Percentiles rank a stretch among this genome's conserved stretches.
phyloP scores from a whole-genome alignment of 495 filamentous ascomycete genomes.

The Xylaria intraflava region DNA sequence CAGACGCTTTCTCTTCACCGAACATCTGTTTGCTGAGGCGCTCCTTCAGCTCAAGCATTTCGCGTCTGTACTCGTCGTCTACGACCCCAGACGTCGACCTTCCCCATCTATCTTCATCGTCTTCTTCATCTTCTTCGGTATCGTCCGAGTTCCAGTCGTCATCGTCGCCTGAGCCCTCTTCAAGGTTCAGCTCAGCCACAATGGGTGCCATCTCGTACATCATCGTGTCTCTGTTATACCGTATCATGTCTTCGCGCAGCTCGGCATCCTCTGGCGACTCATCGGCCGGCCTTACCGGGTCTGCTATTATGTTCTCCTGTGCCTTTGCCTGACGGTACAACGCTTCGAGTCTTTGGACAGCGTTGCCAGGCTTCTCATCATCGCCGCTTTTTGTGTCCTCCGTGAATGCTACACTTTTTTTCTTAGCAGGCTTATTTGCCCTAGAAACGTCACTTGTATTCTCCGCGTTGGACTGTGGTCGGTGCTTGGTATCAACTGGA shows the following conservation, averaged over 20 bases:
- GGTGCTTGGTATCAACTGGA: neutral
- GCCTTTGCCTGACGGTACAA: conserved; percentile 43
- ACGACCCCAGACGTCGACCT: conserved; percentile 51
- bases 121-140: conserved; percentile 41
- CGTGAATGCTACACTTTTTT: conserved; percentile 44
- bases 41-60: conserved; percentile 79
- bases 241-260: conserved; percentile 86
- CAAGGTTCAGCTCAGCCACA: conserved; percentile 86
- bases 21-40: conserved; percentile 43
- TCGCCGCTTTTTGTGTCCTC: conserved; percentile 49
- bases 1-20: conserved; percentile 9
- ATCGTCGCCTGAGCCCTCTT: conserved; percentile 58
- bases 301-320: conserved; percentile 35
- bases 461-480: neutral
- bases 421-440: conserved; percentile 10
- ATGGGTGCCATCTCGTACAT: conserved; percentile 71
- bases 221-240: conserved; percentile 62
- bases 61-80: conserved; percentile 57
- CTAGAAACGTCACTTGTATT: neutral
- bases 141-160: conserved; percentile 50
- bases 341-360: conserved; percentile 39
- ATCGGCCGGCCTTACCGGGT: conserved; percentile 45
- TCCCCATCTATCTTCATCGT: conserved; percentile 59
- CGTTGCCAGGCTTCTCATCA: conserved; percentile 22
- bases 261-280: conserved; percentile 74